These are phyloP conservation scores for Discostella stelligeroides DNA, from an alignment of 108 stramenopile genomes.

Conservation along the genomic window DNA sequence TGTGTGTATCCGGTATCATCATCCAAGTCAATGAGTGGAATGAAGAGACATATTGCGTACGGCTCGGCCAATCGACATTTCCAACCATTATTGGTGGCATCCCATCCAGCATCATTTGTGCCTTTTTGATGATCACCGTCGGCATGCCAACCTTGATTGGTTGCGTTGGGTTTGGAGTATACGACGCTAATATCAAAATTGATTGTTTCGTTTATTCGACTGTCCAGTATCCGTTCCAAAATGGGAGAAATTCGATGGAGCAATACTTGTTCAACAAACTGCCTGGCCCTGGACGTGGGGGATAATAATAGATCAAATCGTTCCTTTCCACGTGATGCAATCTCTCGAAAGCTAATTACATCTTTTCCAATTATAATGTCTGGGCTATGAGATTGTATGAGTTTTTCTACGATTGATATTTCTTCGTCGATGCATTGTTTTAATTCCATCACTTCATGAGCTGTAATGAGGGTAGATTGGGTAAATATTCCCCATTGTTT, in stretches of 20 bases:
- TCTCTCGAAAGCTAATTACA: constrained; percentile 58
- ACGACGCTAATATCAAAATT: constrained; percentile 71
- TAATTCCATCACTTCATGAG: constrained; percentile 25
- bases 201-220: constrained; percentile 29
- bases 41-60: constrained; percentile 65
- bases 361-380: constrained; percentile 52
- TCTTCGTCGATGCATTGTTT: constrained; percentile 25
- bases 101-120: constrained; percentile 47
- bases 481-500: constrained; percentile 46
- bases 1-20: constrained; percentile 61
- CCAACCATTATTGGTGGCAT: constrained; percentile 33
- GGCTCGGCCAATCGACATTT: constrained; percentile 39
- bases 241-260: constrained; percentile 17
- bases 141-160: constrained; percentile 69
- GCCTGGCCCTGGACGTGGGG: constrained; percentile 8
- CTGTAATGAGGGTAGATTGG: constrained; percentile 29
- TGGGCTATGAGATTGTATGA: constrained; percentile 38
- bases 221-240: constrained; percentile 16
- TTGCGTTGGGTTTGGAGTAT: constrained; percentile 63
- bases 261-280: constrained; percentile 22
- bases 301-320: constrained; percentile 58
- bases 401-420: constrained; percentile 29
- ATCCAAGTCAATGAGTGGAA: constrained; percentile 67
- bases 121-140: constrained; percentile 60
- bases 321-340: constrained; percentile 54